Percentiles rank a stretch among this genome's conserved stretches.
Conservation (phyloP, 1,139 yeast genomes). For the Yamadazyma membranifaciens region DNA sequence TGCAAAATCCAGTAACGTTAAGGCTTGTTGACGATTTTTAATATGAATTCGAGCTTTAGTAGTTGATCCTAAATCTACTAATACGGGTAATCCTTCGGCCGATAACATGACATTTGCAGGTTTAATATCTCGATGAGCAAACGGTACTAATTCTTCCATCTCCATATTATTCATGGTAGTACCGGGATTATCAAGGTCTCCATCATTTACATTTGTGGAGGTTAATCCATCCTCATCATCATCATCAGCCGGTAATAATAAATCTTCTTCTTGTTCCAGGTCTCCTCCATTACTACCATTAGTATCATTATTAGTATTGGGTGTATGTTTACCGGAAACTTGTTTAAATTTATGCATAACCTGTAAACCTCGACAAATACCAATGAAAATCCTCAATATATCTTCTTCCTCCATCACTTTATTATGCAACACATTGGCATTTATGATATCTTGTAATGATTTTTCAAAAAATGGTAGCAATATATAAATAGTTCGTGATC, state of each 20-base stretch:
- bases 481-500: constrained; percentile 74
- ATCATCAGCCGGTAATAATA: constrained; percentile 27
- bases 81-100: constrained; percentile 69
- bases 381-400: constrained; percentile 59
- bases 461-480: constrained; percentile 71
- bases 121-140: constrained; percentile 83
- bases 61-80: constrained; percentile 85
- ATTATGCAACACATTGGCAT: constrained; percentile 57
- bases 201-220: not conserved
- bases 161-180: constrained; percentile 27
- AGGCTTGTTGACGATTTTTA: constrained; percentile 65
- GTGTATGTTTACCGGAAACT: constrained; percentile 4
- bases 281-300: constrained; percentile 8
- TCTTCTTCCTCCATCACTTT: constrained; percentile 57
- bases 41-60: constrained; percentile 58
- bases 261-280: constrained; percentile 33
- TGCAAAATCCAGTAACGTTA: constrained; percentile 75
- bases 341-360: constrained; percentile 69
- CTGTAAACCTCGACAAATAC: constrained; percentile 71
- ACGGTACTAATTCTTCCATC: constrained; percentile 60
- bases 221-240: constrained; percentile 21
- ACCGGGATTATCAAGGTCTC: not conserved
- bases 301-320: constrained; percentile 4
- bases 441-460: constrained; percentile 77
- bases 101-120: constrained; percentile 88